Conservation (phyloP, 305 asterid genomes). For the Withania somnifera region DNA sequence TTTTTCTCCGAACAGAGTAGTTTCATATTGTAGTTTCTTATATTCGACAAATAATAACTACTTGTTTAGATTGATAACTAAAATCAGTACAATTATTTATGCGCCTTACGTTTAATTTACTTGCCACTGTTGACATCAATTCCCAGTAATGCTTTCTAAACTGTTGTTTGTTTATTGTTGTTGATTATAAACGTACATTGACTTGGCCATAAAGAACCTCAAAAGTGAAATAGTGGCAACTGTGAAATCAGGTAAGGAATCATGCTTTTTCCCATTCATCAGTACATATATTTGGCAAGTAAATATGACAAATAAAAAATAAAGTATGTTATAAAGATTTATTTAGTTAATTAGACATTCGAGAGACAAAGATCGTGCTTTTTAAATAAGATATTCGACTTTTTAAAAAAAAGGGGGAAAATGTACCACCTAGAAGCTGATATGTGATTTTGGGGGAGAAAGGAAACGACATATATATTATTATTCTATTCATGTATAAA, state of each 20-base stretch:
- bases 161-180: background rate
- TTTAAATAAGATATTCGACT: background rate
- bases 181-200: background rate
- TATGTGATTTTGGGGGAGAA: too few species aligned
- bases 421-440: background rate
- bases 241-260: background rate
- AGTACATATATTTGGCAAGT: background rate
- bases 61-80: too few species aligned
- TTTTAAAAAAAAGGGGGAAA: background rate
- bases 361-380: background rate
- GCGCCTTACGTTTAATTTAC: too few species aligned
- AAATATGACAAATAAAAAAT: too few species aligned
- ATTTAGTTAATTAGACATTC: too few species aligned
- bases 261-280: background rate
- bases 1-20: too few species aligned
- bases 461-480: too few species aligned
- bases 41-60: too few species aligned
- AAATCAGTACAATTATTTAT: too few species aligned
- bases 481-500: too few species aligned
- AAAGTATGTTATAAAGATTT: too few species aligned
- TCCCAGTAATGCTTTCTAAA: background rate
- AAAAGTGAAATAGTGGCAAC: background rate
- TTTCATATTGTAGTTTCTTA: too few species aligned
- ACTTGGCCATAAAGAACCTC: background rate
- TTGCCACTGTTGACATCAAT: background rate